phyloP scores from a whole-genome alignment of 495 filamentous ascomycete species.

The Podospora pseudocomata region DNA sequence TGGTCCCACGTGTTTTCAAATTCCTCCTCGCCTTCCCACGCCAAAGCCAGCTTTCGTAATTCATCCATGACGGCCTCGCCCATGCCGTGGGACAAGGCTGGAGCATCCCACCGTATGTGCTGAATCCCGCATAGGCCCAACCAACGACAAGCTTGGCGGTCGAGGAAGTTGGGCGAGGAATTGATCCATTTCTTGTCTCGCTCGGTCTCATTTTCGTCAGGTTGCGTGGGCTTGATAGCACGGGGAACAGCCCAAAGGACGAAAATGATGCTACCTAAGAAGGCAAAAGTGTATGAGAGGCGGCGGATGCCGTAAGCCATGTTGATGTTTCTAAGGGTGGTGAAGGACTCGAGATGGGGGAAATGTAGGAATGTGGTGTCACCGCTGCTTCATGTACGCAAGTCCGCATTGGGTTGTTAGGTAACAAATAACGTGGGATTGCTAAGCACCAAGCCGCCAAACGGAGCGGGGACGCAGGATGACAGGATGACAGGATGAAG shows the following conservation, averaged over 20 bases:
- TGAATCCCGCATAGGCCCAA: constrained; percentile 65
- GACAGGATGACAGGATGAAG: background rate
- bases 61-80: constrained; percentile 24
- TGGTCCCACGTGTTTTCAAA: constrained; percentile 11
- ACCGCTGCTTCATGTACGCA: background rate
- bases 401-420: background rate
- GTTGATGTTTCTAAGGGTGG: background rate
- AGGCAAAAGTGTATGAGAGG: constrained; percentile 28
- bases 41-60: constrained; percentile 20
- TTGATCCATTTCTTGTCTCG: constrained; percentile 69
- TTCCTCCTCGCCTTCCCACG: constrained; percentile 10
- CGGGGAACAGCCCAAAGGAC: constrained; percentile 35
- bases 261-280: constrained; percentile 34
- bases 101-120: constrained; percentile 55
- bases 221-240: constrained; percentile 43
- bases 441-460: background rate
- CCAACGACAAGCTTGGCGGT: constrained; percentile 72
- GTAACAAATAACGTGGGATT: background rate
- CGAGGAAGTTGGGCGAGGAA: constrained; percentile 65
- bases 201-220: constrained; percentile 42
- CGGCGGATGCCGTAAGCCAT: constrained; percentile 39
- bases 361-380: background rate
- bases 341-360: background rate
- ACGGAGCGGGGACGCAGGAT: background rate
- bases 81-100: constrained; percentile 31